Evolutionary conservation across 202 grass and related monocot genomes (phyloP), one percentile per base, ranked within the genome.

Genomic region (Carex sylvatica): DNA sequence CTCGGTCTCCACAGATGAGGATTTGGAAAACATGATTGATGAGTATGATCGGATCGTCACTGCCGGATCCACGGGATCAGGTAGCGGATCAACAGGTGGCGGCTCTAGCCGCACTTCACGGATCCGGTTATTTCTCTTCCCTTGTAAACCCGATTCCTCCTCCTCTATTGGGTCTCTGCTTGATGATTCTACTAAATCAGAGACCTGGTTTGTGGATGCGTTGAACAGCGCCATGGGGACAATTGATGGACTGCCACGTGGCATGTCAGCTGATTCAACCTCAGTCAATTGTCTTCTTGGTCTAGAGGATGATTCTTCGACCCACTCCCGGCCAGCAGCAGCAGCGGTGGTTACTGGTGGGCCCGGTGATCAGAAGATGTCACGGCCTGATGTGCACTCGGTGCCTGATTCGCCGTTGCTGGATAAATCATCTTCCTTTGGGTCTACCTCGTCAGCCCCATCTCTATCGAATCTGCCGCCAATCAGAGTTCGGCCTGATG

Each of bases 231-330:
- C 95, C 83, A 95, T 95, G 76, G 86, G 91, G 0, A 88, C 89
- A 1, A 84, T 98, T 46, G 95, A 98, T 24, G 92, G 81, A 67
- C 87, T 95, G 54, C 95, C 92, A 3, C 84, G 89, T 42, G 90
- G 92, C 59, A 84, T 97, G 61, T 98, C 95, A 24, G 86, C 91
- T 3, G 96, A 95, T 55, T 98, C 95, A 1, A 88, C 95, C 19
- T 98, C 92, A 4, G 92, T 98, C 55, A 98, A 98, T 85, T 98
- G 95, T 73, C 91, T 98, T n/a, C 95, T 98, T 42, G 95, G 95
- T 18, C 89, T 98, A 36, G 92, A 98, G 82, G 95, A 98, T 52
- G 92, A 99, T 35, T 87, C 93, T 4, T 99, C 92, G 15, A 84
- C 83, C 38, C 92, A 95, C 86, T 95, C 93, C 9, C 91, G 93